Conservation (phyloP, 164 flowering plant genomes). For the Annona squamosa region DNA sequence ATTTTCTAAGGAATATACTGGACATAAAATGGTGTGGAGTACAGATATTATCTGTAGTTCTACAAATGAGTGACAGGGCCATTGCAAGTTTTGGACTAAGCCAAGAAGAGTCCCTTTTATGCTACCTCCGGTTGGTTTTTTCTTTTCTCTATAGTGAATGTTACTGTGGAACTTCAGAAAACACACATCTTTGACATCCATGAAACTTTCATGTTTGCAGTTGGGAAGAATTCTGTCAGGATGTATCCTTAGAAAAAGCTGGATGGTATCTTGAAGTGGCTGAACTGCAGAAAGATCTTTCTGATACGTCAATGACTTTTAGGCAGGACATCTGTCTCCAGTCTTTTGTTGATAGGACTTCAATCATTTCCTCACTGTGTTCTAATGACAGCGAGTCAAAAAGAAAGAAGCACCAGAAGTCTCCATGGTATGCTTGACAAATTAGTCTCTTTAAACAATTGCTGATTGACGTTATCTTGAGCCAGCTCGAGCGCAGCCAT, state of each 20-base stretch:
- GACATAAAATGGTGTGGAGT: conserved; percentile 75
- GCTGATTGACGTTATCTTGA: not conserved
- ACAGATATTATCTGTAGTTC: conserved; percentile 46
- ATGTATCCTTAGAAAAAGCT: conserved; percentile 72
- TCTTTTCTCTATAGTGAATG: not conserved
- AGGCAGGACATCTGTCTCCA: conserved; percentile 17
- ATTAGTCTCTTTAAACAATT: conserved; percentile 1
- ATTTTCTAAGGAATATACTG: conserved; percentile 13
- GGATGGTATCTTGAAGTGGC: conserved; percentile 50
- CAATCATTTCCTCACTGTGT: conserved; percentile 11
- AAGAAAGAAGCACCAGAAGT: conserved; percentile 17
- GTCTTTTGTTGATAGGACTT: conserved; percentile 20
- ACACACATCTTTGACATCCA: not conserved
- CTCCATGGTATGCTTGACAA: conserved; percentile 29
- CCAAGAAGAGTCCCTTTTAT: conserved; percentile 36
- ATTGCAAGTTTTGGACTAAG: conserved; percentile 27
- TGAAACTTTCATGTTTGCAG: conserved; percentile 29
- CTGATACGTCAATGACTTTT: conserved; percentile 10
- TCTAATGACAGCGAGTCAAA: conserved; percentile 20
- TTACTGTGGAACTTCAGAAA: not conserved
- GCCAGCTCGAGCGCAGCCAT: not conserved
- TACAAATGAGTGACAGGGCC: conserved; percentile 42
- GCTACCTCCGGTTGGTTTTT: conserved; percentile 62
- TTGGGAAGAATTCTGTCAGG: conserved; percentile 82
- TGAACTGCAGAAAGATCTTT: conserved; percentile 7